These are phyloP conservation scores for Blastobotrys malaysiensis DNA, from an alignment of 1,139 yeast species.

Conservation along the genomic window DNA sequence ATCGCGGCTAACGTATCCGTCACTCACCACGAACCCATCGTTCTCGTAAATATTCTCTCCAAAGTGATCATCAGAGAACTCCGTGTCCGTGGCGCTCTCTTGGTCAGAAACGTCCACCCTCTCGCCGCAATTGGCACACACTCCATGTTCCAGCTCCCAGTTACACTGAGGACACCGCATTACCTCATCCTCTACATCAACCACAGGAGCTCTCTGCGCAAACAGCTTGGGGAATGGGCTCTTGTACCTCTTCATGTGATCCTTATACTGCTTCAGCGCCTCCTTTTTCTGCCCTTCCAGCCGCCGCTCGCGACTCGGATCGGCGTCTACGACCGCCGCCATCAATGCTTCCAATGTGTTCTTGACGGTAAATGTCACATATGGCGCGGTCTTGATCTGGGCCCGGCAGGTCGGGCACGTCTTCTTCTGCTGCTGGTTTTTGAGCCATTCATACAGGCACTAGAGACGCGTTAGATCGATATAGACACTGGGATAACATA, in stretches of 20 bases:
- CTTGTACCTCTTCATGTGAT: constrained; percentile 18
- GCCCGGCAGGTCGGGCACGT: constrained; percentile 29
- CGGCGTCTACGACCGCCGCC: constrained; percentile 12
- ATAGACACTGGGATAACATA: constrained; percentile 13
- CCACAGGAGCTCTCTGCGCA: constrained; percentile 13
- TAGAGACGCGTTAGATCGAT: constrained; percentile 9
- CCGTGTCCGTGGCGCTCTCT: not conserved
- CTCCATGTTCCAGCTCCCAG: constrained; percentile 25
- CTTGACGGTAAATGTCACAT: constrained; percentile 17
- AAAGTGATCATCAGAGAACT: not conserved
- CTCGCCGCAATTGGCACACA: constrained; percentile 22
- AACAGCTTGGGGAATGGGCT: constrained; percentile 21
- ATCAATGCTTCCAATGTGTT: constrained; percentile 16
- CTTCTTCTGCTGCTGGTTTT: constrained; percentile 15
- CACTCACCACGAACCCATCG: constrained; percentile 13
- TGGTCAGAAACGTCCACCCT: not conserved
- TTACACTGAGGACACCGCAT: constrained; percentile 24
- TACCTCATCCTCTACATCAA: constrained; percentile 26
- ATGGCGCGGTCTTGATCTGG: constrained; percentile 18
- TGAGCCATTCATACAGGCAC: constrained; percentile 28
- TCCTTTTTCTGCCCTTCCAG: constrained; percentile 12
- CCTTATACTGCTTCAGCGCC: constrained; percentile 17
- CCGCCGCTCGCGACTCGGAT: constrained; percentile 8
- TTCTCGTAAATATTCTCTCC: constrained; percentile 13
- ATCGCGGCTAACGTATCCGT: not conserved